Percentiles rank a stretch among this genome's conserved stretches.
Conservation (phyloP, 2,329 filamentous ascomycete genomes). For the Allantophomopsis lycopodina region DNA sequence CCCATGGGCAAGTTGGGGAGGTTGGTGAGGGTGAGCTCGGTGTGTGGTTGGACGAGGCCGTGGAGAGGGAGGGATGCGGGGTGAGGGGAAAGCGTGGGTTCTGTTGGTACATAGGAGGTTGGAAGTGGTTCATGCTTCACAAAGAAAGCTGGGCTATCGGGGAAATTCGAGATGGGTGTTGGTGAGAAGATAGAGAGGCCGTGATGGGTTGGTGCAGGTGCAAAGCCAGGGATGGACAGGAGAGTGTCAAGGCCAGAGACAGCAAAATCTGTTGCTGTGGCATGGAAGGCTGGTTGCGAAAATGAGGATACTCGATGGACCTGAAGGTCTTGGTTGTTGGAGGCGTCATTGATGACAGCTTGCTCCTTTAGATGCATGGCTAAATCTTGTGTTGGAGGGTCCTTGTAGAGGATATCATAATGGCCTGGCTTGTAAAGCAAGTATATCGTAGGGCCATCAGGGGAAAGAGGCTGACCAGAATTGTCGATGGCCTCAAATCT, state of each 20-base stretch:
- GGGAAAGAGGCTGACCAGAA: constrained; percentile 14
- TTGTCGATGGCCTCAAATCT: constrained; percentile 25
- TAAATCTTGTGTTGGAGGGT: constrained; percentile 13
- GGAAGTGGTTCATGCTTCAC: too few species aligned
- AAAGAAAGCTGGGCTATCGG: background rate
- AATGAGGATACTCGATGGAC: constrained; percentile 37
- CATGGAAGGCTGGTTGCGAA: constrained; percentile 28
- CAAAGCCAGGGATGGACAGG: constrained; percentile 13
- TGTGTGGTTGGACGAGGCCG: background rate
- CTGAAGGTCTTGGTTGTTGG: constrained; percentile 26
- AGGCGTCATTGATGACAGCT: constrained; percentile 5
- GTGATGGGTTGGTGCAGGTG: constrained; percentile 8
- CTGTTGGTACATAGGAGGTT: background rate
- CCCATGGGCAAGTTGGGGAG: constrained; percentile 2
- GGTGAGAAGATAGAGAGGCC: constrained; percentile 6
- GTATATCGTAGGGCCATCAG: constrained; percentile 36
- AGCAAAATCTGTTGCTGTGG: constrained; percentile 19
- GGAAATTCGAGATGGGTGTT: background rate
- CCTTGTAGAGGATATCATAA: constrained; percentile 85
- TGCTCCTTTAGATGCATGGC: constrained; percentile 4
- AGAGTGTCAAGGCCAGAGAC: constrained; percentile 10
- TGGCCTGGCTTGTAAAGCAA: constrained; percentile 63
- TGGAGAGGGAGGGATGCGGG: background rate
- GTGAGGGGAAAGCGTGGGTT: constrained; percentile 1
- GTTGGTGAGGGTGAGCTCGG: background rate